Base-by-base conservation (phyloP, 306 rosid species). In the Casuarina cunninghamiana region DNA sequence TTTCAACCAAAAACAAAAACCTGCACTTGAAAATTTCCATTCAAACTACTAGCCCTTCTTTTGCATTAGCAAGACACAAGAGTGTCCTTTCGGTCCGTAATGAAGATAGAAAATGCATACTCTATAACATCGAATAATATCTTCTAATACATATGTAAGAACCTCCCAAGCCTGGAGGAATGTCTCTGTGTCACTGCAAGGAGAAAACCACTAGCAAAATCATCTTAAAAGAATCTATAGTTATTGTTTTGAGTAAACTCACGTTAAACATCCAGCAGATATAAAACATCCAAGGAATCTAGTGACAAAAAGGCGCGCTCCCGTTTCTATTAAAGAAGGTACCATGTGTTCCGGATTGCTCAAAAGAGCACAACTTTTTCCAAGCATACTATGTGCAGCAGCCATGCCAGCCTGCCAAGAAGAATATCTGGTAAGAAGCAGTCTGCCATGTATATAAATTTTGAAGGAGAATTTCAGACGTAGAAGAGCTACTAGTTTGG, bases 281-380 rank as follows among this genome's bases (percentile, higher is more conserved):
- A 94, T 82, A 79, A 69, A 89, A 53, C 21, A 77, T 67, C 84
- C 71, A 50, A 94, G 88, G 80, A 94, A 94, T 79, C 96, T 84
- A 51, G 92, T 84, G 45, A 88, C 89, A 19, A 89, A 89, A 69
- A 89, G 80, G 37, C 95, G 93, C 4, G 95, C 96, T 32, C 89
- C 98, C 7, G 84, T 84, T 87, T 94, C 97, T 46, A 73, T 78
- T 80, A 93, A 81, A 41, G 97, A 94, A 21, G 92, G 97, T 54
- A 83, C 96, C 98, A 94, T 92, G 82, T 86, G 93, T 83, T 90
- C 92, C 10, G 98, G 96, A 71, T 94, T 87, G 82, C 86, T 83
- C 77, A 70, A 84, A 75, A 88, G 90, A 45, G 85, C 69, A 76
- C 76, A 86, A 35, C 77, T 46, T 71, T 75, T 87, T 83, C 96